phyloP scores from a whole-genome alignment of 23 red algal species.

The Gracilaria gracilis region DNA sequence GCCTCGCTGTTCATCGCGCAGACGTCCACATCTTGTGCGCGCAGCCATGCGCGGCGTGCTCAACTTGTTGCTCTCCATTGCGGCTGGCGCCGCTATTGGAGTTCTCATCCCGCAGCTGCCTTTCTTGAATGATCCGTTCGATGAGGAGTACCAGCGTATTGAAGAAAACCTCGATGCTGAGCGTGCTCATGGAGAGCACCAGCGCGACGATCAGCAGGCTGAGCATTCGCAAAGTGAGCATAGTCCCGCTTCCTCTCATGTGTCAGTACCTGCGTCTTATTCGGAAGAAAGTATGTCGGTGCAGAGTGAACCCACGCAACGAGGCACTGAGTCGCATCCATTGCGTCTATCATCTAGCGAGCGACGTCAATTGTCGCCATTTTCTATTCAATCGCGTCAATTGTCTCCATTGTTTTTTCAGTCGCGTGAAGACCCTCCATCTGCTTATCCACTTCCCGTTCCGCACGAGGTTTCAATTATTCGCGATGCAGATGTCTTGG shows the following conservation, averaged over 20 bases:
- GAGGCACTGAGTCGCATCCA: background rate
- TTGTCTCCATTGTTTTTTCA: too few species aligned
- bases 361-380: background rate
- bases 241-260: too few species aligned
- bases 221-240: too few species aligned
- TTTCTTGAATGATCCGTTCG: background rate
- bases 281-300: background rate
- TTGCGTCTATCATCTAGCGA: background rate
- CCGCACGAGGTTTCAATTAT: background rate
- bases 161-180: background rate
- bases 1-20: background rate
- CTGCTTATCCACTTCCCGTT: background rate
- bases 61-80: background rate
- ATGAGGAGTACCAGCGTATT: background rate
- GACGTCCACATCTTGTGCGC: background rate
- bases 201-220: too few species aligned
- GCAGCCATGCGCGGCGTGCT: conserved; percentile 19
- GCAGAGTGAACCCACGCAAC: background rate
- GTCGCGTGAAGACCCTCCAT: background rate
- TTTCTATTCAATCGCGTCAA: too few species aligned
- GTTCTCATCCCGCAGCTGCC: background rate
- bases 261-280: too few species aligned
- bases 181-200: background rate
- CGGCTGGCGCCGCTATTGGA: background rate
- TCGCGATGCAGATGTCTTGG: conserved; percentile 2